These are phyloP conservation scores for Aspergillus funiculosus DNA, from an alignment of 495 filamentous ascomycete genomes.

Conservation along the genomic window DNA sequence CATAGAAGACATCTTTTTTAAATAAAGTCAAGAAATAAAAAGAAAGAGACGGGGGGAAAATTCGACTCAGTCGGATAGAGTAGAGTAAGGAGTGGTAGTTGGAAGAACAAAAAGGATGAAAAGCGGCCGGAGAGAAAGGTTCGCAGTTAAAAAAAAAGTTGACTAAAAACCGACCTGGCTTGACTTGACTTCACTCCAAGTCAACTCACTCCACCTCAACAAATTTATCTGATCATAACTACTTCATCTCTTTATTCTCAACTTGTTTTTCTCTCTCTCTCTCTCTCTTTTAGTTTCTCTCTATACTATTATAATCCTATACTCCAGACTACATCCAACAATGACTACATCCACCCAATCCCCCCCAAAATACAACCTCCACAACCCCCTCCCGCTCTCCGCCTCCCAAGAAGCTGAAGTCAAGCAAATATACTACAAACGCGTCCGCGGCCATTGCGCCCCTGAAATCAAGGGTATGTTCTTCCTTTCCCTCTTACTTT, in stretches of 20 bases:
- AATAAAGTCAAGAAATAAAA: background rate
- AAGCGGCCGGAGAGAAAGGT: background rate
- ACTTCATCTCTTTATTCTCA: background rate
- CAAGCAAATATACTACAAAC: conserved; percentile 79
- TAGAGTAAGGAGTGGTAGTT: background rate
- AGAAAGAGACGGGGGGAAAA: background rate
- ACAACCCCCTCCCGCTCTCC: conserved; percentile 88
- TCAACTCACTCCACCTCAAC: background rate
- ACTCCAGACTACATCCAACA: conserved; percentile 15
- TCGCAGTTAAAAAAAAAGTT: background rate
- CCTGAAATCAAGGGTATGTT: conserved; percentile 77
- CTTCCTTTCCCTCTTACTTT: background rate
- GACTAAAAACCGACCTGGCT: conserved; percentile 3
- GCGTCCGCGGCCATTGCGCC: conserved; percentile 71
- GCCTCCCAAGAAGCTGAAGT: conserved; percentile 88
- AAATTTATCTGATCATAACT: too few species aligned
- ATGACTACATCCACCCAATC: conserved; percentile 5
- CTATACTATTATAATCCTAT: too few species aligned
- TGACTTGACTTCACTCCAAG: background rate
- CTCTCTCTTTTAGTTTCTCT: background rate
- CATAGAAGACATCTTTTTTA: conserved; percentile 64
- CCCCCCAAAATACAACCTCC: conserved; percentile 38
- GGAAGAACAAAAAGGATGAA: background rate
- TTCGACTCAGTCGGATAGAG: background rate
- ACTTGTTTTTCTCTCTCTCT: too few species aligned